phyloP scores from a whole-genome alignment of 2,329 filamentous ascomycete genomes.

The Penicillium sp. region DNA sequence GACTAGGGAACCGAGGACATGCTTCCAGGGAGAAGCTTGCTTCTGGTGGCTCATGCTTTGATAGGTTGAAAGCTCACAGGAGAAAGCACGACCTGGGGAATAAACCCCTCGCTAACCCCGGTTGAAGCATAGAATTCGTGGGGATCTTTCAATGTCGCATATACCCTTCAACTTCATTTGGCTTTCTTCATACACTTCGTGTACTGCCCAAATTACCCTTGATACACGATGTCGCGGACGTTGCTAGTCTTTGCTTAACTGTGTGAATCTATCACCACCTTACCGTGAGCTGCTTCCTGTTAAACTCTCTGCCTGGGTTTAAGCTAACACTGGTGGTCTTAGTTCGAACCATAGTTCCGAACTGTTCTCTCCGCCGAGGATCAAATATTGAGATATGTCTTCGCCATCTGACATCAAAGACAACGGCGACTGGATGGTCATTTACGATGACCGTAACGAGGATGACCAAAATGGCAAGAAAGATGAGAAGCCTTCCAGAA shows the following conservation, averaged over 20 bases:
- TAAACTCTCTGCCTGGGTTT: not conserved
- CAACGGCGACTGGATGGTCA: constrained; percentile 15
- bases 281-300: not conserved
- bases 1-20: constrained; percentile 19
- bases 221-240: not conserved
- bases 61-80: constrained; percentile 12
- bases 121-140: constrained; percentile 8
- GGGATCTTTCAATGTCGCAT: not conserved
- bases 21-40: constrained; percentile 6
- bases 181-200: not conserved
- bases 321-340: not conserved
- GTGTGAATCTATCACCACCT: not conserved
- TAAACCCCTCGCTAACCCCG: constrained; percentile 2
- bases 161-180: not conserved
- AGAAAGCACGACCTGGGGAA: constrained; percentile 1
- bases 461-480: not conserved
- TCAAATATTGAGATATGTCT: constrained; percentile 5
- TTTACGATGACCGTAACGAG: constrained; percentile 10
- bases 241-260: not conserved
- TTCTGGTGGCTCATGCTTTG: not conserved
- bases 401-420: constrained; percentile 2
- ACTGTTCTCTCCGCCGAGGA: not conserved
- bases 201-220: not conserved
- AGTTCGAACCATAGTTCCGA: not conserved
- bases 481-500: constrained; percentile 7